Evolutionary conservation across 352 stramenopile species (phyloP).

Genomic region (Paralagenidium karlingii): DNA sequence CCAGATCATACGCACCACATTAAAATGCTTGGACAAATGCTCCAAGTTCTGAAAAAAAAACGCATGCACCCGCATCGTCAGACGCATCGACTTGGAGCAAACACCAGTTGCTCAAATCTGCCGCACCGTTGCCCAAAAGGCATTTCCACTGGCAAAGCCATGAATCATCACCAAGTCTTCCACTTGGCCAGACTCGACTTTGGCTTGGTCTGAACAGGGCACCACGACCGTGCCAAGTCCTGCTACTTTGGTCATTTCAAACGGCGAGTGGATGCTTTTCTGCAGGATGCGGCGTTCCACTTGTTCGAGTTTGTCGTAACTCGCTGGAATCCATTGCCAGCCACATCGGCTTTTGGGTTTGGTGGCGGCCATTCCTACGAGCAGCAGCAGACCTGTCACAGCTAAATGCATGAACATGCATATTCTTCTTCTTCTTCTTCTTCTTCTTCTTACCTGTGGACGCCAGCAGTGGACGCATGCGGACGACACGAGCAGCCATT

Average conservation of each 20-base stretch:
- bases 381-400: conserved; percentile 23
- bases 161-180: conserved; percentile 75
- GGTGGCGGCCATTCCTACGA: conserved; percentile 31
- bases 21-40: conserved; percentile 61
- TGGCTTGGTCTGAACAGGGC: conserved; percentile 45
- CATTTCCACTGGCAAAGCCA: conserved; percentile 67
- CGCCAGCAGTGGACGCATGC: conserved; percentile 5
- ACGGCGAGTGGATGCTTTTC: conserved; percentile 21
- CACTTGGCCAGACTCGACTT: conserved; percentile 16
- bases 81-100: background rate
- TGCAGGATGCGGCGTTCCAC: conserved; percentile 50
- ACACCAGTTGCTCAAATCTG: background rate
- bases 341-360: conserved; percentile 29
- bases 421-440: background rate
- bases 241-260: conserved; percentile 73
- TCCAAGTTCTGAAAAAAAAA: conserved; percentile 37
- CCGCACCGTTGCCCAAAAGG: conserved; percentile 63
- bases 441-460: conserved; percentile 11
- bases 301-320: conserved; percentile 45
- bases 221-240: conserved; percentile 68
- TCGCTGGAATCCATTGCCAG: conserved; percentile 70
- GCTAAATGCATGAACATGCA: background rate
- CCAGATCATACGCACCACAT: conserved; percentile 40
- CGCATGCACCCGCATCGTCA: background rate
- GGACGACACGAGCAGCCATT: background rate